A percentile compares a stretch with the other conserved stretches of the same genome.
Conservation (phyloP, 2,329 filamentous ascomycete genomes). For the Alternaria arbusti region DNA sequence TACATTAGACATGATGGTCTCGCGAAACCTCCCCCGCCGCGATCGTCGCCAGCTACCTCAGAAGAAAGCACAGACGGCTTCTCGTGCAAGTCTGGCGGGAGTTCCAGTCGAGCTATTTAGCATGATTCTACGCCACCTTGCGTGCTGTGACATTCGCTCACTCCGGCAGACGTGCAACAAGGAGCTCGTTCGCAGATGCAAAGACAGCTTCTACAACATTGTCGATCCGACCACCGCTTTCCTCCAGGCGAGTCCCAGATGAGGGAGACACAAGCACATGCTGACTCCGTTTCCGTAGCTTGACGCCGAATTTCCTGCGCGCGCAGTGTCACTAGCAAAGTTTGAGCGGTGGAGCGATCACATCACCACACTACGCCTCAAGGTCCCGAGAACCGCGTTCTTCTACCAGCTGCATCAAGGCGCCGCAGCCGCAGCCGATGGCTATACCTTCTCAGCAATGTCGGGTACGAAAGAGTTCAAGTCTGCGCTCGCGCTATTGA, state of each 20-base stretch:
- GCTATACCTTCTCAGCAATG: neutral
- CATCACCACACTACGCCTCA: neutral
- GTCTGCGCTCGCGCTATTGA: neutral
- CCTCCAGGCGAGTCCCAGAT: neutral
- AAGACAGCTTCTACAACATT: neutral
- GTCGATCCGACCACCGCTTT: neutral
- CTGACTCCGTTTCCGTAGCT: neutral
- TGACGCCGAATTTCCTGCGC: neutral
- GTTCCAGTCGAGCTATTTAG: neutral
- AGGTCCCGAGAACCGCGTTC: neutral
- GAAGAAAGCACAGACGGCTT: neutral
- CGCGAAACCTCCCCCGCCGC: neutral
- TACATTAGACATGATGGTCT: neutral
- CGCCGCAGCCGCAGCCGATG: neutral
- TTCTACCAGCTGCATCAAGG: neutral
- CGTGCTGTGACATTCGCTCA: neutral
- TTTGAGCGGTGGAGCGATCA: neutral
- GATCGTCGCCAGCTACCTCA: neutral
- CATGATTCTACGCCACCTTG: neutral
- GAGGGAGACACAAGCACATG: neutral
- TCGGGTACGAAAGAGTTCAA: neutral
- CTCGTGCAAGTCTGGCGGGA: neutral
- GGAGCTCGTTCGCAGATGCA: neutral
- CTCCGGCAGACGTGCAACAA: neutral
- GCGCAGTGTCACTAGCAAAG: neutral